phyloP scores from a whole-genome alignment of 257 asterid species.

The Avicennia marina region DNA sequence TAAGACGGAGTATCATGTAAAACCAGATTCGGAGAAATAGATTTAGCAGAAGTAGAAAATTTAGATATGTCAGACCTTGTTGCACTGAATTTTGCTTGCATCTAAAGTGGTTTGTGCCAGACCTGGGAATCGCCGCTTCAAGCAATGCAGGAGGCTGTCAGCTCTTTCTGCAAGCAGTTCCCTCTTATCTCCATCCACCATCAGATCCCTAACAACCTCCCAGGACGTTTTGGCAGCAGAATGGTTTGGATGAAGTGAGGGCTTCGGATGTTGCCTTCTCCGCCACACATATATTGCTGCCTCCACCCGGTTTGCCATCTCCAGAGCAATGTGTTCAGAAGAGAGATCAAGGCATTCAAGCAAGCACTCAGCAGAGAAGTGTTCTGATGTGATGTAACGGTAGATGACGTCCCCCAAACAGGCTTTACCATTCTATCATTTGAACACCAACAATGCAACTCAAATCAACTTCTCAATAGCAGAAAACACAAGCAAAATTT shows the following conservation, averaged over 20 bases:
- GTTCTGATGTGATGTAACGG: conserved; percentile 78
- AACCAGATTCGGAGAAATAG: not conserved
- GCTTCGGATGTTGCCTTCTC: conserved; percentile 42
- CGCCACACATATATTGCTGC: conserved; percentile 79
- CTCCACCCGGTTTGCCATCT: conserved; percentile 85
- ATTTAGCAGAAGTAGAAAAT: not conserved
- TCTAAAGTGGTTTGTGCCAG: conserved; percentile 80
- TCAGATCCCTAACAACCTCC: conserved; percentile 73
- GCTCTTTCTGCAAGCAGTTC: conserved; percentile 74
- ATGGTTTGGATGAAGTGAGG: conserved; percentile 40
- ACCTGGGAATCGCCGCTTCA: conserved; percentile 74
- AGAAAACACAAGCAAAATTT: too few relatives aligned
- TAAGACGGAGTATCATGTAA: not conserved
- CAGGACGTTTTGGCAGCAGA: conserved; percentile 67
- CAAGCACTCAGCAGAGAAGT: conserved; percentile 81
- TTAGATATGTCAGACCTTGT: conserved; percentile 49
- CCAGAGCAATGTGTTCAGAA: conserved; percentile 78
- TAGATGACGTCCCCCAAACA: conserved; percentile 88
- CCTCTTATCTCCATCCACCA: conserved; percentile 78
- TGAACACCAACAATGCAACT: too few relatives aligned
- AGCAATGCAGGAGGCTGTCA: conserved; percentile 59
- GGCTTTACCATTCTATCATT: conserved; percentile 73
- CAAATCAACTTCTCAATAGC: too few relatives aligned
- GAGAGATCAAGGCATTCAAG: conserved; percentile 83
- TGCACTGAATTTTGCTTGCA: conserved; percentile 76